Evolutionary conservation across 768 basidiomycete species (phyloP), one percentile per base, ranked within the genome.

Genomic region (Rhodotorula taiwanensis): DNA sequence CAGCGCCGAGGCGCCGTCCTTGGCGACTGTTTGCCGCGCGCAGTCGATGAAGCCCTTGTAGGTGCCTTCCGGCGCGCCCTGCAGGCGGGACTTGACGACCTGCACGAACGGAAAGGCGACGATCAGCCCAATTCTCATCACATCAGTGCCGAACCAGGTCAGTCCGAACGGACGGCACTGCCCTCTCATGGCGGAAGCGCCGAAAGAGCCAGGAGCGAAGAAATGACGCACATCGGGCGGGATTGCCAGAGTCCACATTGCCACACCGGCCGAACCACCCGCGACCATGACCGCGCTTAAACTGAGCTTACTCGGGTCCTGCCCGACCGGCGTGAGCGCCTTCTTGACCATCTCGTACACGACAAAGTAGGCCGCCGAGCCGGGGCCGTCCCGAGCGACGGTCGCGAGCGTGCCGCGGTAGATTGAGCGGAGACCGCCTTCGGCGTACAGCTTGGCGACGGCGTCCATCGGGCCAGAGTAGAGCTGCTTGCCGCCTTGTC

Each of bases 211-310:
- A 6, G 28, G 27, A 6, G 27, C 5, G 6, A 9, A 45, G 15
- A 30, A n/a, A 16, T 21, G 30, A 79, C 87, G 68, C 72, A 91
- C 93, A 76, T 99, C 94, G 50, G 94, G 93, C 52, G 95, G 95
- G 70, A 99, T 95, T 30, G 89, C 94, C 70, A 98, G 80, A 23
- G 88, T 80, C 95, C 95, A 99, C 95, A 99, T 98, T 42, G 92
- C 92, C 8, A 98, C 83, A 70, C 95, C 95, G 2, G 95, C 95
- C 44, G 83, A 85, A 56, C 93, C 95, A 69, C 95, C 95, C 55
- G 94, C 91, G 58, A 92, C 62, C 69, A 98, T 87, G 71, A 98
- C 83, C 23, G 88, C 86, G 36, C 87, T 81, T 31, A 99, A 80
- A 71, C 90, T 87, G 60, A 98, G 81, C 52, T 90, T 85, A 42